phyloP scores from a whole-genome alignment of 306 rosid species.

The Inga leiocalycina region DNA sequence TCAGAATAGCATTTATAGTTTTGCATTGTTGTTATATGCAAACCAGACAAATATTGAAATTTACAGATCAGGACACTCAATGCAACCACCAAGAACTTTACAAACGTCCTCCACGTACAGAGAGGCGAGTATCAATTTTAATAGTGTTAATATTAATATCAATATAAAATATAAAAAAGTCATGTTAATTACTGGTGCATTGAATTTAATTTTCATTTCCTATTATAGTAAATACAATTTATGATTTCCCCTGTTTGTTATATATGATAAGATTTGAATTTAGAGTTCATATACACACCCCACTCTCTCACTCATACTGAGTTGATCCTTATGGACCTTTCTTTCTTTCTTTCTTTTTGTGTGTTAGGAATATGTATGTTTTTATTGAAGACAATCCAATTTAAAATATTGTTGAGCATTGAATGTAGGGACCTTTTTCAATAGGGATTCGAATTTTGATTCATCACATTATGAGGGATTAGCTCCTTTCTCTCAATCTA shows the following conservation, averaged over 20 bases:
- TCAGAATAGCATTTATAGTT: neutral
- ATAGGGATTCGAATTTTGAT: no score
- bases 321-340: no score
- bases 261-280: no score
- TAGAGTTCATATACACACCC: no score
- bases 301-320: no score
- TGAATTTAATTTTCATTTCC: neutral
- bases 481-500: no score
- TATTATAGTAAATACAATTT: neutral
- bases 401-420: accelerated
- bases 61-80: neutral
- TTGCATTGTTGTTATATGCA: neutral
- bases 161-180: neutral
- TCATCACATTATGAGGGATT: accelerated
- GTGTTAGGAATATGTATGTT: no score
- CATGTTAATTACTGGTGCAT: no score
- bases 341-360: no score
- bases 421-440: no score
- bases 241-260: no score
- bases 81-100: neutral
- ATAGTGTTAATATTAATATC: neutral
- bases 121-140: neutral
- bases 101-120: neutral
- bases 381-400: accelerated
- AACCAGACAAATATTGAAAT: neutral